Evolutionary conservation across 352 stramenopile genomes (phyloP).

Genomic region (Pythium brachiatum): DNA sequence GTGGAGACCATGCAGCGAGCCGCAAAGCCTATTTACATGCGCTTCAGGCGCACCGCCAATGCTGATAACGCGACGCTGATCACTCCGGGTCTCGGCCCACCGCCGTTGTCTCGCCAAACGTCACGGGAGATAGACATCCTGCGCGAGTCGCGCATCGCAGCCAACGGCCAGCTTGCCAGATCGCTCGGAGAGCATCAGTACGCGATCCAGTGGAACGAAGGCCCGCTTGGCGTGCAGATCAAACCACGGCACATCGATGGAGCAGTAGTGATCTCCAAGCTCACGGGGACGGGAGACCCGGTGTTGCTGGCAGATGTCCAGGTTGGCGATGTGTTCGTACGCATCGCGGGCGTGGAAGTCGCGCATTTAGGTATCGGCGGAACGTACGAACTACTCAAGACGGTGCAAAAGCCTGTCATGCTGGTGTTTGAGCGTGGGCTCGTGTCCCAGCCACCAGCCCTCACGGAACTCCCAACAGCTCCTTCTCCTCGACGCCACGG

Average conservation of each 20-base stretch:
- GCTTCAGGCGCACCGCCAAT: slow-evolving; percentile 44
- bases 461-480: slow-evolving; percentile 9
- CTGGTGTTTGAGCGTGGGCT: slow-evolving; percentile 65
- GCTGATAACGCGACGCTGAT: not conserved
- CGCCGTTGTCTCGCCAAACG: not conserved
- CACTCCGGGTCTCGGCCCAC: not conserved
- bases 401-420: slow-evolving; percentile 74
- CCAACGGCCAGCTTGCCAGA: slow-evolving; percentile 6
- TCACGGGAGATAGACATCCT: slow-evolving; percentile 6
- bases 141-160: slow-evolving; percentile 13
- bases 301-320: slow-evolving; percentile 50
- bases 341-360: slow-evolving; percentile 69
- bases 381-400: slow-evolving; percentile 76
- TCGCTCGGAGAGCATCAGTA: slow-evolving; percentile 48
- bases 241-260: slow-evolving; percentile 53
- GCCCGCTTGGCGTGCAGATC: slow-evolving; percentile 81
- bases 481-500: slow-evolving; percentile 18
- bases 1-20: slow-evolving; percentile 72
- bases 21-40: slow-evolving; percentile 72
- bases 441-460: slow-evolving; percentile 12
- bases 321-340: slow-evolving; percentile 73
- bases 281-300: slow-evolving; percentile 61
- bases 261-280: slow-evolving; percentile 65
- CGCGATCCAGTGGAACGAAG: slow-evolving; percentile 69
- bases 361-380: slow-evolving; percentile 65